Percentiles rank a stretch among this genome's conserved stretches.
These are phyloP conservation scores for Xylaria cubensis DNA, from an alignment of 495 filamentous ascomycete species.

Conservation along the genomic window DNA sequence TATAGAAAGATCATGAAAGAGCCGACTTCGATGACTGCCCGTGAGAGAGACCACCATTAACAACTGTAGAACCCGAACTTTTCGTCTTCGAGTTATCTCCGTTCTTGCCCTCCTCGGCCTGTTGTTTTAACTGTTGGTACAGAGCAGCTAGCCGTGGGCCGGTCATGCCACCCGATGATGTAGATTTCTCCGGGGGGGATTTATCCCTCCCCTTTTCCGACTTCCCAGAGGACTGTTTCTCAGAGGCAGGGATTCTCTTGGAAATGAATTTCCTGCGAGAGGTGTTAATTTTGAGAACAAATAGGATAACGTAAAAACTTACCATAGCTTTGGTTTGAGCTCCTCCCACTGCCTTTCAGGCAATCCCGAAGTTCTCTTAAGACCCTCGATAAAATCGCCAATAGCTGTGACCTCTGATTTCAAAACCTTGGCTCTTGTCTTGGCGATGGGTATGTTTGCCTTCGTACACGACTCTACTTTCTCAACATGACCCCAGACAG, in stretches of 20 bases:
- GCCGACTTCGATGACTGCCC: conserved; percentile 33
- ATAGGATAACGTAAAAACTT: conserved; percentile 30
- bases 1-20: conserved; percentile 10
- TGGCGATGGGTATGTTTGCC: conserved; percentile 50
- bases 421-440: conserved; percentile 53
- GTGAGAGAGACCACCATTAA: conserved; percentile 36
- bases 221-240: conserved; percentile 39
- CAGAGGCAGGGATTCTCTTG: conserved; percentile 42
- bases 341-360: conserved; percentile 44
- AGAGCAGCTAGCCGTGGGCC: conserved; percentile 39
- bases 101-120: conserved; percentile 32
- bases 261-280: conserved; percentile 40
- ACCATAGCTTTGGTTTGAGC: conserved; percentile 56
- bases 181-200: conserved; percentile 27
- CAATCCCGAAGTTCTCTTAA: conserved; percentile 46
- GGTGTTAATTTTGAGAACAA: conserved; percentile 11
- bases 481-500: conserved; percentile 52
- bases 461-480: conserved; percentile 50
- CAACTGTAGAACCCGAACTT: conserved; percentile 28
- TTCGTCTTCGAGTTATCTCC: conserved; percentile 36
- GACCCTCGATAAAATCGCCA: conserved; percentile 51
- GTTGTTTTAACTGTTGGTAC: conserved; percentile 40
- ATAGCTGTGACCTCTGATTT: conserved; percentile 54
- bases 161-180: conserved; percentile 36
- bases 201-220: conserved; percentile 36